These are phyloP conservation scores for Boletales sp. DNA, from an alignment of 768 basidiomycete genomes.

Conservation along the genomic window DNA sequence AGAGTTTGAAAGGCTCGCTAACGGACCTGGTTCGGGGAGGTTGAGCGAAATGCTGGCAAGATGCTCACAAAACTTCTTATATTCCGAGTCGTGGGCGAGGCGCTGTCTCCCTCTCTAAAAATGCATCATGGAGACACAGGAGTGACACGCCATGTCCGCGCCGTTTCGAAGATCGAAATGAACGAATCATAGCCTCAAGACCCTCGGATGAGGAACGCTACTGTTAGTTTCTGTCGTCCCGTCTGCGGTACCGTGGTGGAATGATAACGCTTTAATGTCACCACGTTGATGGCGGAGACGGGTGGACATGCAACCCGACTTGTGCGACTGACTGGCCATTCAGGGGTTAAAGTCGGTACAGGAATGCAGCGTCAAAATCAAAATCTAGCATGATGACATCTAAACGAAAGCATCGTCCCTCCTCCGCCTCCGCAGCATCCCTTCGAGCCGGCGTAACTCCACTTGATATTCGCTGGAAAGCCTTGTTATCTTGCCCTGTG, in stretches of 20 bases:
- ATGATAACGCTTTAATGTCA: not conserved
- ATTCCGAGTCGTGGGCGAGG: constrained; percentile 9
- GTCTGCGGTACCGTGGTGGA: constrained; percentile 4
- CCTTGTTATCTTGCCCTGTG: constrained; percentile 18
- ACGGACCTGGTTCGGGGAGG: not conserved
- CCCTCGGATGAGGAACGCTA: constrained; percentile 1
- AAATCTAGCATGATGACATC: not conserved
- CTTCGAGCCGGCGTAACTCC: constrained; percentile 26
- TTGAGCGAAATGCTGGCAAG: not conserved
- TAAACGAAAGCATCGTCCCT: not conserved
- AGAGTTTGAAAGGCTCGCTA: not conserved
- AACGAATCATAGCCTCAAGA: constrained; percentile 15
- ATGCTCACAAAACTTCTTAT: constrained; percentile 10
- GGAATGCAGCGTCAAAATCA: too few species aligned
- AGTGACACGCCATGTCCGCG: constrained; percentile 16
- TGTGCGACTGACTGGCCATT: not conserved
- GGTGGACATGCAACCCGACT: not conserved
- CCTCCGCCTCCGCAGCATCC: constrained; percentile 17
- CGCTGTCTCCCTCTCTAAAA: constrained; percentile 6
- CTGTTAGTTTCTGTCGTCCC: not conserved
- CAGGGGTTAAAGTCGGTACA: not conserved
- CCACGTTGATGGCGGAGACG: not conserved
- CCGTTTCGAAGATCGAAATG: constrained; percentile 15
- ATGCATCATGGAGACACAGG: constrained; percentile 3
- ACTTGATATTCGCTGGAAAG: constrained; percentile 26